Percentiles rank a stretch among this genome's conserved stretches.
Evolutionary conservation across 2,329 filamentous ascomycete species (phyloP).

Genomic region (Pseudodiploospora longispora): DNA sequence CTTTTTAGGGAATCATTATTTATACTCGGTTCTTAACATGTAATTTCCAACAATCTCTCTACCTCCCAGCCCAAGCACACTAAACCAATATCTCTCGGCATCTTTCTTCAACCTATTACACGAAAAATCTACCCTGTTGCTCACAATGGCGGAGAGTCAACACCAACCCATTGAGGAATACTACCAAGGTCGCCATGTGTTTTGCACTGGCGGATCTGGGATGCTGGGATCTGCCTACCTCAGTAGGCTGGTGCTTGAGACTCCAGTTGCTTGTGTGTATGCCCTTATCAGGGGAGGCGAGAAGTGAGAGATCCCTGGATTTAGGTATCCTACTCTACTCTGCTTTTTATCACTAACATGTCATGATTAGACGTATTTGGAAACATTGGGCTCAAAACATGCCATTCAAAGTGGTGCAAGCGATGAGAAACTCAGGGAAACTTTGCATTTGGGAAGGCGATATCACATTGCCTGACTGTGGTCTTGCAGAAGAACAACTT

Average conservation of each 20-base stretch:
- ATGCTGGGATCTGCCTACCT: constrained; percentile 1
- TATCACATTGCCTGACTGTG: not conserved
- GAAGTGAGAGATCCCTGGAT: not conserved
- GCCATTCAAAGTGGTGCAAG: not conserved
- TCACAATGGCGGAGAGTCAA: too few relatives aligned
- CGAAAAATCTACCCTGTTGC: too few relatives aligned
- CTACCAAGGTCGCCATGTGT: not conserved
- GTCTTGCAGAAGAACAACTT: not conserved
- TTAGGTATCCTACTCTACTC: not conserved
- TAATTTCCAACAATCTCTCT: too few relatives aligned
- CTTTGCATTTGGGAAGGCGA: not conserved
- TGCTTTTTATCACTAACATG: not conserved
- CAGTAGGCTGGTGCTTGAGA: not conserved
- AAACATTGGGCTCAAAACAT: not conserved
- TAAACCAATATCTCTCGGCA: too few relatives aligned
- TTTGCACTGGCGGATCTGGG: constrained; percentile 1
- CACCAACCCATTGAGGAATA: too few relatives aligned
- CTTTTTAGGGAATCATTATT: too few relatives aligned
- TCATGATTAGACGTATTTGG: not conserved
- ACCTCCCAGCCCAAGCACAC: too few relatives aligned
- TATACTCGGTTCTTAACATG: too few relatives aligned
- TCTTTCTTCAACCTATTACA: too few relatives aligned
- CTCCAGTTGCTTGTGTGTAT: not conserved
- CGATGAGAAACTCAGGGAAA: not conserved
- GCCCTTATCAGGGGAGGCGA: constrained; percentile 1